Percentiles rank a stretch among this genome's conserved stretches.
phyloP scores from a whole-genome alignment of 176 grass and related monocot species.

The Cenchrus americanus region DNA sequence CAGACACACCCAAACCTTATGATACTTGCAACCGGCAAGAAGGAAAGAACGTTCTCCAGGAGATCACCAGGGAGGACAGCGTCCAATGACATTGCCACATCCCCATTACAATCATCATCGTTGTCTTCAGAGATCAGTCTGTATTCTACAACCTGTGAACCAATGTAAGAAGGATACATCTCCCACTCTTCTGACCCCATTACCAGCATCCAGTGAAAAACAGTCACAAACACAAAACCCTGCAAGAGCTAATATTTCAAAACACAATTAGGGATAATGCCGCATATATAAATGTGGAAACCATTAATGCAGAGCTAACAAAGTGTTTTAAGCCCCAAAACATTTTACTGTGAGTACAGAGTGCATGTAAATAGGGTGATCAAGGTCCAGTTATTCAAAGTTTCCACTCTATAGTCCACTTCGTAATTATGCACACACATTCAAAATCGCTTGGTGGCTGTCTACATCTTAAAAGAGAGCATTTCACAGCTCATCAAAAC shows the following conservation, averaged over 20 bases:
- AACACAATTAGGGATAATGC: constrained; percentile 12
- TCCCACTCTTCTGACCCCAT: constrained; percentile 67
- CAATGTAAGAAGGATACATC: constrained; percentile 48
- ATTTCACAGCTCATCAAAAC: not conserved
- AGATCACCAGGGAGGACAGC: constrained; percentile 73
- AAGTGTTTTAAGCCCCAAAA: not conserved
- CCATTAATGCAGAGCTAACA: not conserved
- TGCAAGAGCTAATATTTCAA: constrained; percentile 42
- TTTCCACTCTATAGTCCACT: not conserved
- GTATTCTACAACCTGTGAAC: constrained; percentile 42
- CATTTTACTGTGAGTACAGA: not conserved
- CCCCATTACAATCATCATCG: constrained; percentile 25
- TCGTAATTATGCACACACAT: not conserved
- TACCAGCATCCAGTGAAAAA: constrained; percentile 11
- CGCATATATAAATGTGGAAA: not conserved
- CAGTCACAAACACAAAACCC: constrained; percentile 31
- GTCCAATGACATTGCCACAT: constrained; percentile 46
- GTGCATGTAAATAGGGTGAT: not conserved
- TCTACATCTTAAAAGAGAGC: not conserved
- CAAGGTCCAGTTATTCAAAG: not conserved
- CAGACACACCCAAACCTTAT: constrained; percentile 78
- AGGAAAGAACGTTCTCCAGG: constrained; percentile 80
- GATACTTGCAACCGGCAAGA: constrained; percentile 71
- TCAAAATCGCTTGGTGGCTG: not conserved
- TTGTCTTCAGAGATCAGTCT: constrained; percentile 41